These are phyloP conservation scores for Mycena indigotica DNA, from an alignment of 768 basidiomycete species.

Conservation along the genomic window DNA sequence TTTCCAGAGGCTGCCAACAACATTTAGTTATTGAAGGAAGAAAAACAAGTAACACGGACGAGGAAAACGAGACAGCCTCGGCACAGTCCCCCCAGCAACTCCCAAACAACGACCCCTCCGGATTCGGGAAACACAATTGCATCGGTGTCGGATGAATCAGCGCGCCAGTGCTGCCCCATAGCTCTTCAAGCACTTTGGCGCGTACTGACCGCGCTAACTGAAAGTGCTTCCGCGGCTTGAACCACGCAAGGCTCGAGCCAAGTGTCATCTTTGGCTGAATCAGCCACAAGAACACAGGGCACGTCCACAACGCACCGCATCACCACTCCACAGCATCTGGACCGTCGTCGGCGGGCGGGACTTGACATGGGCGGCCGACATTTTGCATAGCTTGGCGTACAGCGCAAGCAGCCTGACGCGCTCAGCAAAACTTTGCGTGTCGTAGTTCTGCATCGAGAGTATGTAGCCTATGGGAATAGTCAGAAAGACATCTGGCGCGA, in stretches of 20 bases:
- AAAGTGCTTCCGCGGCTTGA: constrained; percentile 14
- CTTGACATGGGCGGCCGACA: constrained; percentile 8
- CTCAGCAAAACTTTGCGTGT: background rate
- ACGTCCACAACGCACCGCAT: constrained; percentile 1
- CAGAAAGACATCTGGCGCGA: background rate
- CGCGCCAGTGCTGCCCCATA: constrained; percentile 3
- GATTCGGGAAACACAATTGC: constrained; percentile 15
- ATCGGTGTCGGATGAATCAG: constrained; percentile 15
- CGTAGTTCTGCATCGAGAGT: constrained; percentile 10
- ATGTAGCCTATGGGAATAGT: constrained; percentile 7
- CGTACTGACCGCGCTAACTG: constrained; percentile 13
- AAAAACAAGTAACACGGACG: constrained; percentile 3
- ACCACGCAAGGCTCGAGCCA: constrained; percentile 16
- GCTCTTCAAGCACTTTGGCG: constrained; percentile 7
- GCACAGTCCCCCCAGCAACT: constrained; percentile 20
- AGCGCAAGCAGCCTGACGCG: constrained; percentile 13
- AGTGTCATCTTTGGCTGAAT: constrained; percentile 6
- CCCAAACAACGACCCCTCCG: constrained; percentile 12
- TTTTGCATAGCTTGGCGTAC: constrained; percentile 18
- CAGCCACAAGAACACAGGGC: background rate
- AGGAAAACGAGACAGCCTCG: constrained; percentile 14
- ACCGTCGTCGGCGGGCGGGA: constrained; percentile 19
- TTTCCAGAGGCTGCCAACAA: constrained; percentile 7
- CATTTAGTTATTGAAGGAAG: background rate
- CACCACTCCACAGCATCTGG: constrained; percentile 14